phyloP scores from a whole-genome alignment of 129 eudicot species.

The Flaveria ramosissima region DNA sequence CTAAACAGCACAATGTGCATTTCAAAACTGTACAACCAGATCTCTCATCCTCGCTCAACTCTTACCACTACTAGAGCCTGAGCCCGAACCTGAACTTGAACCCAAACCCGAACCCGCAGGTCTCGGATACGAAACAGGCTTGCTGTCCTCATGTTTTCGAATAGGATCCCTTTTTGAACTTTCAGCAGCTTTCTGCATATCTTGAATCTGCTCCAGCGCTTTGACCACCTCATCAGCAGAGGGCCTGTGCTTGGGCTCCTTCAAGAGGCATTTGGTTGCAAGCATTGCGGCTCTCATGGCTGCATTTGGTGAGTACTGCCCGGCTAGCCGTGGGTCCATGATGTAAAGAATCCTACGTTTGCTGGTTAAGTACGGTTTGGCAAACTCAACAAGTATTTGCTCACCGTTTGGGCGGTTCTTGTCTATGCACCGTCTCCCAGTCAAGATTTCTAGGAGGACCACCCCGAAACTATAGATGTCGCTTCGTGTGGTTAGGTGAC shows the following conservation, averaged over 20 bases:
- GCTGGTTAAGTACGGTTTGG: slow-evolving; percentile 68
- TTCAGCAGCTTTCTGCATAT: slow-evolving; percentile 41
- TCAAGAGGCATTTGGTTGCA: slow-evolving; percentile 64
- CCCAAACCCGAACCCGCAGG: slow-evolving; percentile 25
- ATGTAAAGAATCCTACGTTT: slow-evolving; percentile 58
- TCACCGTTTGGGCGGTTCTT: slow-evolving; percentile 69
- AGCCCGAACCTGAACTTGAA: neutral
- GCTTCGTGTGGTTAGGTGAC: slow-evolving; percentile 79
- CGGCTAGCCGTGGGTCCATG: slow-evolving; percentile 71
- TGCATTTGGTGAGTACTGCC: slow-evolving; percentile 61
- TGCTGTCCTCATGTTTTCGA: slow-evolving; percentile 21
- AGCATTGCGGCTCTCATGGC: slow-evolving; percentile 65
- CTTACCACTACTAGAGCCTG: neutral
- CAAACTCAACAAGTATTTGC: slow-evolving; percentile 70
- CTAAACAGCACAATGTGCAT: slow-evolving; percentile 23
- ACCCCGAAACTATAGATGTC: slow-evolving; percentile 93
- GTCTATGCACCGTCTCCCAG: slow-evolving; percentile 79
- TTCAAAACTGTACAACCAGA: slow-evolving; percentile 17
- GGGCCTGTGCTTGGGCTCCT: slow-evolving; percentile 65
- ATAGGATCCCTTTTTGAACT: slow-evolving; percentile 35
- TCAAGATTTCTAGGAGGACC: slow-evolving; percentile 74
- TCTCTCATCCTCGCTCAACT: slow-evolving; percentile 20
- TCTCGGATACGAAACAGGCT: slow-evolving; percentile 22
- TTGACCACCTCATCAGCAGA: slow-evolving; percentile 67
- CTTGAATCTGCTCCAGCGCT: slow-evolving; percentile 61